Evolutionary conservation across 768 basidiomycete species (phyloP), one percentile per base, ranked within the genome.

Genomic region (Flagelloscypha sp.): DNA sequence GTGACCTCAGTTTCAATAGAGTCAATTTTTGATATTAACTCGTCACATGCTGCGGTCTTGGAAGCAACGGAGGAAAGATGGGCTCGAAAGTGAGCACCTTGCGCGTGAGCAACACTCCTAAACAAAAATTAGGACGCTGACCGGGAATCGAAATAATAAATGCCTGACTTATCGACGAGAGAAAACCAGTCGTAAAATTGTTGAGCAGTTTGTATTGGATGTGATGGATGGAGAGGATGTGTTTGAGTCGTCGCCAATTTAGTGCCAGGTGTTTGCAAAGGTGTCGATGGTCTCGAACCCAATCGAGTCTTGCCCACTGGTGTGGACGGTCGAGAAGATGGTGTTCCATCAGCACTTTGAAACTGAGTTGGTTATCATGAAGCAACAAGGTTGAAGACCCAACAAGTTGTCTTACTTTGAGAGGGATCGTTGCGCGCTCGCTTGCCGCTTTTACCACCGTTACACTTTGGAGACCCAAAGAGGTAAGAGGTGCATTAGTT

Each of bases 121-220:
- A n/a, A n/a, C n/a, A n/a, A n/a, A n/a, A n/a, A n/a, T n/a, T n/a
- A n/a, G n/a, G n/a, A n/a, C n/a, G n/a, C n/a, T n/a, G n/a, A n/a
- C n/a, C n/a, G n/a, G n/a, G n/a, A n/a, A n/a, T n/a, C n/a, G n/a
- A n/a, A n/a, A n/a, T n/a, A n/a, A n/a, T n/a, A n/a, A n/a, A n/a
- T n/a, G n/a, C n/a, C n/a, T 3, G 84, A 84, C 11, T 84, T 71
- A 45, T 95, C 92, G 35, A 99, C 79, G 25, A 84, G 68, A 3
- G 87, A 70, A 56, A 92, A 94, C 83, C 92, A 95, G 60, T 98
- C 94, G 53, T 93, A 89, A 58, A 99, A 94, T 46, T 97, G 90
- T 48, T 98, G 89, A 1, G 92, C 83, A 0, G 90, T 94, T 43
- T 83, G 74, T 24, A 98, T 79, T 4, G 86, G 81, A 25, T 77